Evolutionary conservation across 2,329 filamentous ascomycete genomes (phyloP), one percentile per base, ranked within the genome.

Genomic region (Aspergillus bombycis): DNA sequence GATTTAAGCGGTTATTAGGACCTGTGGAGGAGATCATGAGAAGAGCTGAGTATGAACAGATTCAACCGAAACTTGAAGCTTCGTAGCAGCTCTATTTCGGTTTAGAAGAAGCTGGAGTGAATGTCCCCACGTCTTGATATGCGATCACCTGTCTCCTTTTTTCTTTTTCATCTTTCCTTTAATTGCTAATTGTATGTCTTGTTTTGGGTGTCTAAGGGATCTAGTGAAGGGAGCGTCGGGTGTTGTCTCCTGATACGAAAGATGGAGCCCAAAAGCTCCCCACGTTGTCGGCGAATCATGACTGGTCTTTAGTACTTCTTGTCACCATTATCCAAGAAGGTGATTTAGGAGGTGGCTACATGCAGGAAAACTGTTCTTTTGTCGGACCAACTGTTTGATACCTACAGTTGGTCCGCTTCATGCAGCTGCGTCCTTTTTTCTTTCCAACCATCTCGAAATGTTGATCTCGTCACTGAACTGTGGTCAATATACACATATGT

Each of bases 1-100:
- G 94, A 7, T 99, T 99, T 81, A 94, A 97, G 82, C 86, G 95
- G 70, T 82, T 99, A 72, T 83, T 99, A 38, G 95, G 95, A 2
- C 94, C 94, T 0, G 94, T 98, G 32, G 93, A 97, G 79, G 90
- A 93, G 65, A 96, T 98, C 76, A 93, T 99, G 92, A 86, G 95
- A 78, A 87, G 95, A 74, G 72, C 79, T 32, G 79, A 82, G 57
- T 82, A 82, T 69, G 69, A 76, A 41, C 38, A 41, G 16, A 41
- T 41, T 41, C 16, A 41, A 58, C 62, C 75, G 69, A 71, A 63
- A 54, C 72, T 65, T 62, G 65, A 70, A 48, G 64, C 70, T 62
- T 69, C 72, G 55, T 68, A 70, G 69, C 64, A 59, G 66, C 62
- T 63, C 66, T 32, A 60, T 66, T 68, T 64, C 48, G 52, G 43